Evolutionary conservation across 2,329 filamentous ascomycete genomes (phyloP), one percentile per base, ranked within the genome.

Genomic region (Colletotrichum sp.): DNA sequence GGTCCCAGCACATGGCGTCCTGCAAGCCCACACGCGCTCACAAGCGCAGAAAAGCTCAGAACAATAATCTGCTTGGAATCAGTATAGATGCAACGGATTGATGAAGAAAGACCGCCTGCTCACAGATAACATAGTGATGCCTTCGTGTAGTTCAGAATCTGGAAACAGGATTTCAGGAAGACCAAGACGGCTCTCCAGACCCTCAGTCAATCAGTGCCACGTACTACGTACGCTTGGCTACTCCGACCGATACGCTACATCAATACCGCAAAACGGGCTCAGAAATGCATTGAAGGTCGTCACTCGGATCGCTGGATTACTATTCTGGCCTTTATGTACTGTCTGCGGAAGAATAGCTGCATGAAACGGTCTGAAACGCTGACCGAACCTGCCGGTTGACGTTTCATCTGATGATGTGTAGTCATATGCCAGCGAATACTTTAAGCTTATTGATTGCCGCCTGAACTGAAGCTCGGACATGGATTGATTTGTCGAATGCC

Each of bases 311-410:
- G 9, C 12, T 36, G n/a, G 16, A 57, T 44, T 13, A 34, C 39
- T 44, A 21, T 26, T 39, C 36, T n/a, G 21, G 15, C 3, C 60
- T 52, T 65, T 69, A 32, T 69, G 9, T 69, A 26, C 2, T 18
- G 3, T 6, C 30, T 69, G 6, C 15, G 10, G 21, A 21, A 60
- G 28, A 5, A 16, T 34, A 44, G n/a, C 26, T 12, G 26, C 10
- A 44, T 76, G 74, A 76, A 76, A 76, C 74, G 34, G 18, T 4
- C 12, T 74, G 74, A 73, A 76, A 76, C 74, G 28, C 30, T 36
- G 44, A 65, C 36, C 26, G 26, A 34, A 32, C 32, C 49, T 26
- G 21, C 34, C 28, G 21, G 30, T 16, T 30, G 44, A 30, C 59
- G 74, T 74, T 76, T 76, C 74, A 49, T 65, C 74, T 69, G 64